These are phyloP conservation scores for Chloris gayana DNA, from an alignment of 176 grass and related monocot species.

Conservation along the genomic window DNA sequence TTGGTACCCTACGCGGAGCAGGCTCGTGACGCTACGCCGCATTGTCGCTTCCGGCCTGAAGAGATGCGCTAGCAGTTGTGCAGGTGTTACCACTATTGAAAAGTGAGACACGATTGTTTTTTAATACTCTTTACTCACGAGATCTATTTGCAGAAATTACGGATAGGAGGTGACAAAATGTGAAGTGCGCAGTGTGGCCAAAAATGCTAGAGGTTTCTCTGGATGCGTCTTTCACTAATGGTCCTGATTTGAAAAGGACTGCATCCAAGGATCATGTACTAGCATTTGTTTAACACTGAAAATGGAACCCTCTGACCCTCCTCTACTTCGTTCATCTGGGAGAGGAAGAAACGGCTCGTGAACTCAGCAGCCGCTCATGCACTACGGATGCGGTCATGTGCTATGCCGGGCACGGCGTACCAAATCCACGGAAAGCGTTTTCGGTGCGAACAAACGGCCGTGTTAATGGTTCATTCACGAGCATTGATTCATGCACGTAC, in stretches of 20 bases:
- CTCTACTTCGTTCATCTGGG: background rate
- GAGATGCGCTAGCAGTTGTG: background rate
- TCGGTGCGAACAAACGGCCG: conserved; percentile 29
- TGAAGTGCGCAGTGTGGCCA: too few species aligned
- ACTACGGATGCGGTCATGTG: conserved; percentile 15
- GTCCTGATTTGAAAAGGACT: background rate
- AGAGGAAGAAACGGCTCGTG: background rate
- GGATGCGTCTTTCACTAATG: background rate
- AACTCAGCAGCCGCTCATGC: background rate
- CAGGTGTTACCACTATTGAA: background rate
- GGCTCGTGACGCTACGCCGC: conserved; percentile 18
- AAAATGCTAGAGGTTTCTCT: background rate
- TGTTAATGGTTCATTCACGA: conserved; percentile 24
- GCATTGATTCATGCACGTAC: conserved; percentile 31
- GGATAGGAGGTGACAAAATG: too few species aligned
- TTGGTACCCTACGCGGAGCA: background rate
- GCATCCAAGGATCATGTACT: too few species aligned
- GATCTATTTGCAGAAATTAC: too few species aligned
- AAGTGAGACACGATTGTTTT: background rate
- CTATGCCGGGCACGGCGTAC: conserved; percentile 14
- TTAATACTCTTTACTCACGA: too few species aligned
- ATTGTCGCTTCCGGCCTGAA: conserved; percentile 22
- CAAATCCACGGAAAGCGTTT: conserved; percentile 37
- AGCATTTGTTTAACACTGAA: too few species aligned
- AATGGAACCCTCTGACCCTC: too few species aligned